phyloP scores from a whole-genome alignment of 495 filamentous ascomycete genomes.

The Penicillium daleae region DNA sequence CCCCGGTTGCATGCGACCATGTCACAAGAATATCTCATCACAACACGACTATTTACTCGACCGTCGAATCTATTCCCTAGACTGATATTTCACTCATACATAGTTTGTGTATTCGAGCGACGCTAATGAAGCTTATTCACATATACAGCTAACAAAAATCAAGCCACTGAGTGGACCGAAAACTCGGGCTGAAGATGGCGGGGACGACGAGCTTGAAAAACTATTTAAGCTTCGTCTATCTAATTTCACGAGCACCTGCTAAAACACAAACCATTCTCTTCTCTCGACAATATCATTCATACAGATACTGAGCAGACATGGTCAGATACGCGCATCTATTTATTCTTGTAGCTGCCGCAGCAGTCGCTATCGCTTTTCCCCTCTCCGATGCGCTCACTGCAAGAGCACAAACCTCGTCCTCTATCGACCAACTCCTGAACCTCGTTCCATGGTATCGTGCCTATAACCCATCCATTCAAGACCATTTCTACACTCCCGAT shows the following conservation, averaged over 20 bases:
- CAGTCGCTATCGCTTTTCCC: neutral
- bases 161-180: neutral
- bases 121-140: neutral
- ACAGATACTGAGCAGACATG: neutral
- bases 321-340: neutral
- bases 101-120: neutral
- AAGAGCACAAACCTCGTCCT: neutral
- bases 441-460: neutral
- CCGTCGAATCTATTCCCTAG: neutral
- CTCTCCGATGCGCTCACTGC: neutral
- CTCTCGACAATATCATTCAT: neutral
- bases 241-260: neutral
- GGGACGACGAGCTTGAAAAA: neutral
- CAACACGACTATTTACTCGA: neutral
- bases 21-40: neutral
- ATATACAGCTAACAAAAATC: neutral
- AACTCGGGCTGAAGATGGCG: neutral
- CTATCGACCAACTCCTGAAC: neutral
- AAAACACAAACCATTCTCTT: neutral
- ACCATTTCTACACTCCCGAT: neutral
- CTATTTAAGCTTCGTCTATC: neutral
- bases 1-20: neutral
- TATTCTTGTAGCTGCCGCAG: neutral
- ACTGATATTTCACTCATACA: neutral
- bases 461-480: neutral